Conservation (phyloP, 345 rosid species). For the Rhodamnia rubescens region DNA sequence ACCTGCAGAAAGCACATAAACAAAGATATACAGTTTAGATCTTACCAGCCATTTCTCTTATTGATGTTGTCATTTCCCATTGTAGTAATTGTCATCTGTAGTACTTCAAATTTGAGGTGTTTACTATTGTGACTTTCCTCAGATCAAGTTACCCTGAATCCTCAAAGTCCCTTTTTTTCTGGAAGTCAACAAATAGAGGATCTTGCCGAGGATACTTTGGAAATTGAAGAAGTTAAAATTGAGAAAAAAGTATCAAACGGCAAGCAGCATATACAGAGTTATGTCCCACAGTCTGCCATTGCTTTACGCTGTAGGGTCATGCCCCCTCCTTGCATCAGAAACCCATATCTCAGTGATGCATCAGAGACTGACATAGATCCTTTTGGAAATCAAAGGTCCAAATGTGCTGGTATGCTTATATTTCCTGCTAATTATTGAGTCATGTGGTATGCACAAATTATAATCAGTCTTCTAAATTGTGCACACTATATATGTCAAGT, state of each 20-base stretch:
- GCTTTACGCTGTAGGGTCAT: slow-evolving; percentile 74
- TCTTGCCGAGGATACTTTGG: slow-evolving; percentile 29
- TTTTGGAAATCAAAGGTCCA: slow-evolving; percentile 70
- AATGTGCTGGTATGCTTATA: slow-evolving; percentile 55
- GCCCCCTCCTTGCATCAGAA: slow-evolving; percentile 94
- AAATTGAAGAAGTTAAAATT: slow-evolving; percentile 24
- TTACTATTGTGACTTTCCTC: slow-evolving; percentile 1
- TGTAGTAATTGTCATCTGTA: neutral
- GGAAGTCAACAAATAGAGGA: slow-evolving; percentile 31
- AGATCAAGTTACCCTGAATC: slow-evolving; percentile 28
- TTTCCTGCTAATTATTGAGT: neutral
- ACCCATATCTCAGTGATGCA: slow-evolving; percentile 61
- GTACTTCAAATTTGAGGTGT: neutral
- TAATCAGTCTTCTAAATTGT: neutral
- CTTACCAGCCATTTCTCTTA: neutral
- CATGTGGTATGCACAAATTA: neutral
- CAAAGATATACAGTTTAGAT: neutral
- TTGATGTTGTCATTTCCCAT: neutral
- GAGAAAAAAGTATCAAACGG: slow-evolving; percentile 20
- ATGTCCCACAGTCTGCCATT: slow-evolving; percentile 78
- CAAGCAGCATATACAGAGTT: slow-evolving; percentile 32
- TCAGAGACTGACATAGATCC: slow-evolving; percentile 50
- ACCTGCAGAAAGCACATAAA: neutral
- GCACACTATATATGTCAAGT: neutral
- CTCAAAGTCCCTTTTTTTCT: slow-evolving; percentile 33